Base-by-base conservation (phyloP, 345 rosid species). In the Geranium brycei region DNA sequence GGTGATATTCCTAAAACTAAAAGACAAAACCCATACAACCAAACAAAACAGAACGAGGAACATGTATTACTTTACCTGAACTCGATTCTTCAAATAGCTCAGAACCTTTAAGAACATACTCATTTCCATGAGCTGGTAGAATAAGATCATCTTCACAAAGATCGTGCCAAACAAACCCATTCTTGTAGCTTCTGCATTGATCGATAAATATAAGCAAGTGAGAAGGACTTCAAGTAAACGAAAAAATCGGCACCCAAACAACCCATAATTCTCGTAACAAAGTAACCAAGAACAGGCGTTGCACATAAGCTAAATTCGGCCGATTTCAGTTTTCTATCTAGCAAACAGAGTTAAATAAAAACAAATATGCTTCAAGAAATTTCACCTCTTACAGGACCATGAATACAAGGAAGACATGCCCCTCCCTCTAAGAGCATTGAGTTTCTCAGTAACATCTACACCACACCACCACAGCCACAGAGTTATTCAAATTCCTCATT, bases 81-180 rank as follows among this genome's bases (percentile, higher is more conserved):
- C 62, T 82, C 13, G 95, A 80, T 32, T 89, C 95, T 7, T 85
- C 87, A 51, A 83, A 85, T 13, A 92, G 77, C 82, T 92, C 96
- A 28, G 99, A 92, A 57, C 99, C 99, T 78, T 92, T 92, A 58
- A 92, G 96, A 65, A 93, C 87, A 31, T 90, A 93, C 61, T 93
- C 99, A 74, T 75, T 84, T 63, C 95, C 92, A 75, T 93, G 89
- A 60, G 89, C 89, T 5, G 97, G 99, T 63, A 88, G 73, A 71
- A 93, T 85, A n/a, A 87, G 68, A 61, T 93, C 99, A 69, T 93
- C 97, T 70, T 81, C 92, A 35, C 79, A 69, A 7, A 93, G 89
- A 65, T 93, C 99, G 71, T 93, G 96, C 99, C 99, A 93, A 4
- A 93, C 97, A 76, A 83, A 90, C 73, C 97, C 99, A 78, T 82